Evolutionary conservation across 768 basidiomycete genomes (phyloP).

Genomic region (Boletus rex-veris): DNA sequence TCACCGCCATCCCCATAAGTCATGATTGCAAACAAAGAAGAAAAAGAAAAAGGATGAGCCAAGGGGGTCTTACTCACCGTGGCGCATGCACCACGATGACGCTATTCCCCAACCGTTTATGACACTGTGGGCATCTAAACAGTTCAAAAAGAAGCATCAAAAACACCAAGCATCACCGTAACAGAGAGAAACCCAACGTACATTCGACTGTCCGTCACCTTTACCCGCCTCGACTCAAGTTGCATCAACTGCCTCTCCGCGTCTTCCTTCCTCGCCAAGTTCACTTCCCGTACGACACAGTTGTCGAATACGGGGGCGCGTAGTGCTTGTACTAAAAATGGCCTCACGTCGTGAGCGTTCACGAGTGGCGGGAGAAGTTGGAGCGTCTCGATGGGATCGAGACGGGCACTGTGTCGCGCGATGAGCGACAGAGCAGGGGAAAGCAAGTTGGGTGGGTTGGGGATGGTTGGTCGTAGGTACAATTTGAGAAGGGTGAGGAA

Average conservation of each 20-base stretch:
- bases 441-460: constrained; percentile 54
- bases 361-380: constrained; percentile 89
- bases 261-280: constrained; percentile 75
- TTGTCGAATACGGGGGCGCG: constrained; percentile 68
- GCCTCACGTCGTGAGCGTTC: constrained; percentile 71
- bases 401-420: constrained; percentile 72
- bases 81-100: constrained; percentile 94
- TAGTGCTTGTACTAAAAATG: constrained; percentile 71
- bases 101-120: constrained; percentile 88
- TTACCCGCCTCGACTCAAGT: constrained; percentile 78
- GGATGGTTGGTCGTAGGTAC: constrained; percentile 73
- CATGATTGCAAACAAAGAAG: not conserved
- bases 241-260: constrained; percentile 68
- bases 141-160: not conserved
- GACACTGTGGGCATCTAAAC: constrained; percentile 88
- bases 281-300: constrained; percentile 63
- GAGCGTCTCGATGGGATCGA: constrained; percentile 80
- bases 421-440: constrained; percentile 86
- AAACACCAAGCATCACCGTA: not conserved
- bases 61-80: constrained; percentile 43
- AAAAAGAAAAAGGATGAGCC: not conserved
- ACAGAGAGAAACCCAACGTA: constrained; percentile 38
- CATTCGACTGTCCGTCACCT: constrained; percentile 91
- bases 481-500: constrained; percentile 85
- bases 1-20: not conserved